Conservation (phyloP, 2,329 filamentous ascomycete genomes). For the Xylariaceae sp. region DNA sequence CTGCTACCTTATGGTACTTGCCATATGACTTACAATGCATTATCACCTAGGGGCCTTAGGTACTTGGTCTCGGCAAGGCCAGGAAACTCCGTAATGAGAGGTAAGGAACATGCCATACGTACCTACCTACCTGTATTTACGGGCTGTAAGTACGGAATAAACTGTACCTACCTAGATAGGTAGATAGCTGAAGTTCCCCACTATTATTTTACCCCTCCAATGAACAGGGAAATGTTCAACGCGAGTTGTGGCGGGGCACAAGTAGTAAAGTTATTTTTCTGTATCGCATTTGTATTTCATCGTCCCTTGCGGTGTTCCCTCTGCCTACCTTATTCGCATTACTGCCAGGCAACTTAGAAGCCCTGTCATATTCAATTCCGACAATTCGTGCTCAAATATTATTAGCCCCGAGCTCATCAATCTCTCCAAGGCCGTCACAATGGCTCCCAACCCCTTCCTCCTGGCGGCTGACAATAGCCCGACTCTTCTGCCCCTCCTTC, state of each 20-base stretch:
- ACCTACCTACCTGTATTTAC: too few relatives aligned
- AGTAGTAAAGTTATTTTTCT: background rate
- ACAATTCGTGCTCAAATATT: background rate
- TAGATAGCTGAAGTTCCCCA: background rate
- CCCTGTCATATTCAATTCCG: background rate
- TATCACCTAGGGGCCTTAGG: too few relatives aligned
- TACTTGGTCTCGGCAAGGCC: too few relatives aligned
- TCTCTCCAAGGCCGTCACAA: slow-evolving; percentile 21
- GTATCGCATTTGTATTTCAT: background rate
- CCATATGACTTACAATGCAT: too few relatives aligned
- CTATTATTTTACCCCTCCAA: background rate
- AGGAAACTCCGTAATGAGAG: too few relatives aligned
- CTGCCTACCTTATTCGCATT: background rate
- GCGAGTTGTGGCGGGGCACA: background rate
- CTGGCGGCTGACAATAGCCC: slow-evolving; percentile 77
- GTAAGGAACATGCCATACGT: too few relatives aligned
- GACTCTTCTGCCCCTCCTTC: slow-evolving; percentile 67
- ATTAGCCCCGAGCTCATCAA: background rate
- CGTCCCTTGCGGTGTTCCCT: background rate
- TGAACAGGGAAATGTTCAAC: background rate
- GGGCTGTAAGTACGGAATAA: too few relatives aligned
- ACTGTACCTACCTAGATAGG: too few relatives aligned
- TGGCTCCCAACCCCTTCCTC: slow-evolving; percentile 60
- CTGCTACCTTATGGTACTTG: too few relatives aligned
- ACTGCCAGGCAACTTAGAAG: background rate